phyloP scores from a whole-genome alignment of 139 green algal species.

The Coelastrella sp. region DNA sequence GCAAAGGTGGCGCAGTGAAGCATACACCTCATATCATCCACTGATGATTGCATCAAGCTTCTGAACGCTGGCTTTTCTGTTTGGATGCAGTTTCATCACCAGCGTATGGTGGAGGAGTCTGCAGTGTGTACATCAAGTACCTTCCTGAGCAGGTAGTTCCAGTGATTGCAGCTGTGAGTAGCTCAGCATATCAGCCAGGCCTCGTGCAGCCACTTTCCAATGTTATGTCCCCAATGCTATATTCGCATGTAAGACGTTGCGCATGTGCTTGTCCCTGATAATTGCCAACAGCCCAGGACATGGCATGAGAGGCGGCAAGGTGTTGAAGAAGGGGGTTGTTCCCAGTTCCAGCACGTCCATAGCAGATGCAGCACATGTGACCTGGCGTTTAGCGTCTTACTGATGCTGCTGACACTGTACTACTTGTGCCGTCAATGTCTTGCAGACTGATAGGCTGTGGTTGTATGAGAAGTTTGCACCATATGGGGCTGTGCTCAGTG shows the following conservation, averaged over 20 bases:
- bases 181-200: too few relatives aligned
- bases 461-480: slow-evolving; percentile 85
- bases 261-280: background rate
- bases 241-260: background rate
- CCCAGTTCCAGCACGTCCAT: too few relatives aligned
- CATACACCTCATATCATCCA: background rate
- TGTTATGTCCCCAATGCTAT: background rate
- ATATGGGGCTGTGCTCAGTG: slow-evolving; percentile 71
- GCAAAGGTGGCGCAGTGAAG: too few relatives aligned
- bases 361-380: too few relatives aligned
- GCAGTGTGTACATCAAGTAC: slow-evolving; percentile 77
- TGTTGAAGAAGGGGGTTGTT: too few relatives aligned
- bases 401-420: too few relatives aligned
- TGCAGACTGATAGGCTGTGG: slow-evolving; percentile 73
- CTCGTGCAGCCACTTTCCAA: too few relatives aligned
- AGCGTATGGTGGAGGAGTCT: background rate
- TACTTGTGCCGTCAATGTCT: too few relatives aligned
- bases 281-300: too few relatives aligned
- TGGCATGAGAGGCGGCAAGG: too few relatives aligned
- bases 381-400: too few relatives aligned
- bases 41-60: background rate
- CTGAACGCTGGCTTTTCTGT: background rate
- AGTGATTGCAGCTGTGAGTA: background rate
- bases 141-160: slow-evolving; percentile 54
- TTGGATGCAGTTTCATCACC: background rate